Percentiles rank a stretch among this genome's conserved stretches.
Evolutionary conservation across 352 stramenopile species (phyloP).

Genomic region (Thraustotheca clavata): DNA sequence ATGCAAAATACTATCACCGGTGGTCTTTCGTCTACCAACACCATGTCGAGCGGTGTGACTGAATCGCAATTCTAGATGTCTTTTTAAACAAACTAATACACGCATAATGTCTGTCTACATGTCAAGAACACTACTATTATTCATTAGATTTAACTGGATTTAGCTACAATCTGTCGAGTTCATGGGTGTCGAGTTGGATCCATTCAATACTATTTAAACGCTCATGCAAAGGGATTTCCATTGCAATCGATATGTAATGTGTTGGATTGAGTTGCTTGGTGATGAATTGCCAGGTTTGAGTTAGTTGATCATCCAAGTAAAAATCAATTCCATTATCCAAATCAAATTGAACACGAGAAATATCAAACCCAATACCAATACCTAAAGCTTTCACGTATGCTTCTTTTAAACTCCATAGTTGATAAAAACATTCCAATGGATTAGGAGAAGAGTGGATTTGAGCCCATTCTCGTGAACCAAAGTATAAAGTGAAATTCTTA

Average conservation of each 20-base stretch:
- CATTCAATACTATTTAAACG: neutral
- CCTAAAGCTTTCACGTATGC: conserved; percentile 67
- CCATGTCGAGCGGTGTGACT: conserved; percentile 96
- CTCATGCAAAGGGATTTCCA: neutral
- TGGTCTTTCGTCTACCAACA: conserved; percentile 93
- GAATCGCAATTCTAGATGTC: conserved; percentile 91
- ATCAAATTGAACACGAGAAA: conserved; percentile 49
- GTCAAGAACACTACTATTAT: too few species aligned
- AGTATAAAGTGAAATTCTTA: conserved; percentile 45
- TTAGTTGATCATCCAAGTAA: neutral
- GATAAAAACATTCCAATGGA: conserved; percentile 45
- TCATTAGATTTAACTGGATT: too few species aligned
- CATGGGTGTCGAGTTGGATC: neutral
- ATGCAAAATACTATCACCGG: conserved; percentile 95
- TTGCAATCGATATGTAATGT: conserved; percentile 6
- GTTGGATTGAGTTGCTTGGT: conserved; percentile 3
- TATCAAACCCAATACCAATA: conserved; percentile 49
- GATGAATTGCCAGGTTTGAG: conserved; percentile 7
- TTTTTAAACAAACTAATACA: neutral
- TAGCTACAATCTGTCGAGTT: neutral
- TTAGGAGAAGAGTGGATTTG: conserved; percentile 31
- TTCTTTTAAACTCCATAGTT: conserved; percentile 70
- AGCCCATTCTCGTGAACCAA: conserved; percentile 47
- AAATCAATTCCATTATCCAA: neutral
- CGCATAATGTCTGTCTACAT: too few species aligned